phyloP scores from a whole-genome alignment of 495 filamentous ascomycete genomes.

The Cercophora newfieldiana region DNA sequence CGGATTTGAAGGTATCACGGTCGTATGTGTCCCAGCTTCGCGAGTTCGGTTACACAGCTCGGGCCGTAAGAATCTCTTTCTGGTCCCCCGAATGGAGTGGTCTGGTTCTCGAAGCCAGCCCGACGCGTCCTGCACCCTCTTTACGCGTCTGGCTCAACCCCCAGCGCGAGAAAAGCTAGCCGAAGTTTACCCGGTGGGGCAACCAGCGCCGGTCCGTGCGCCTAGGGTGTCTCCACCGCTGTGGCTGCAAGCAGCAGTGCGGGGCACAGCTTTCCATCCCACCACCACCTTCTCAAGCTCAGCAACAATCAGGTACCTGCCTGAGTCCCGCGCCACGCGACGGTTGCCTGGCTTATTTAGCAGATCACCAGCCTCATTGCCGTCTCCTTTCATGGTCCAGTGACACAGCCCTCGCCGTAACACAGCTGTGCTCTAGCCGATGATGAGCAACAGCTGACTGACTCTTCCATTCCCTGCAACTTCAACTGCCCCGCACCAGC shows the following conservation, averaged over 20 bases:
- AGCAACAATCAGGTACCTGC: neutral
- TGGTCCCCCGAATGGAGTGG: neutral
- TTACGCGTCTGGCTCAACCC: constrained; percentile 18
- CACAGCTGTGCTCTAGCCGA: neutral
- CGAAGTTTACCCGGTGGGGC: constrained; percentile 28
- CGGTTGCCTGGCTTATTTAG: constrained; percentile 12
- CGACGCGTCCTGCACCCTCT: constrained; percentile 28
- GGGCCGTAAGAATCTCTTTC: neutral
- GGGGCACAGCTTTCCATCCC: constrained; percentile 22
- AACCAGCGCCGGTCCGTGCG: neutral
- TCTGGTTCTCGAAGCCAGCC: neutral
- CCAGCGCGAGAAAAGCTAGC: neutral
- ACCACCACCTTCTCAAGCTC: neutral
- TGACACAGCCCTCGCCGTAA: neutral
- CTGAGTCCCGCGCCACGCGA: constrained; percentile 5
- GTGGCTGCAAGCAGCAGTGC: constrained; percentile 10
- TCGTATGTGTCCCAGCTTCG: neutral
- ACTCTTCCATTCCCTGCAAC: neutral
- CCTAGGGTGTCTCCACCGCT: neutral
- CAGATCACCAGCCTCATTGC: constrained; percentile 15
- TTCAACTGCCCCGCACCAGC: neutral
- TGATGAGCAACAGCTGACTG: constrained; percentile 11
- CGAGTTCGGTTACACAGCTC: neutral
- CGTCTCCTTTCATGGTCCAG: neutral
- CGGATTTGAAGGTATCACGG: neutral